Conservation (phyloP, 176 grass and related monocot genomes). For the Triticum turgidum region DNA sequence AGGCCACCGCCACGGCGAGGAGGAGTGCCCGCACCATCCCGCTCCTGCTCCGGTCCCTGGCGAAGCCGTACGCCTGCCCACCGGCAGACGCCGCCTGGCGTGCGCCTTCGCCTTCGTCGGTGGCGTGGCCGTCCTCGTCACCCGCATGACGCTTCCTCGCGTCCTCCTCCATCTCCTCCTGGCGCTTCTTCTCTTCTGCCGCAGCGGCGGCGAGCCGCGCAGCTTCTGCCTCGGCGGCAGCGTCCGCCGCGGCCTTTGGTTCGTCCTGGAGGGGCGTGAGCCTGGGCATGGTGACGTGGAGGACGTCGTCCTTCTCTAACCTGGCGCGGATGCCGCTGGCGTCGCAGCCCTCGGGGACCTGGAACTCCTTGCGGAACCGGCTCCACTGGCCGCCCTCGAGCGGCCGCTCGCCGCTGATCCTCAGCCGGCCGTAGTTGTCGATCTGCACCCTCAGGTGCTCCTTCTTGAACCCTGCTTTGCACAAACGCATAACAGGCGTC, state of each 20-base stretch:
- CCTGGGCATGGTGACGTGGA: conserved; percentile 39
- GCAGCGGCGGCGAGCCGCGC: neutral
- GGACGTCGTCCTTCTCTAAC: conserved; percentile 23
- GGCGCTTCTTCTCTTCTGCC: neutral
- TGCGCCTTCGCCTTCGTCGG: neutral
- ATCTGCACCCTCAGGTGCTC: conserved; percentile 44
- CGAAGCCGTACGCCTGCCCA: neutral
- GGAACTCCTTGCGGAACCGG: conserved; percentile 38
- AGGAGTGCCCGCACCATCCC: neutral
- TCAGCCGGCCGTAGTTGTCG: conserved; percentile 25
- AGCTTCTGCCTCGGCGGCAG: neutral
- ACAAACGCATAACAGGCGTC: neutral
- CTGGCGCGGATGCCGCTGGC: conserved; percentile 5
- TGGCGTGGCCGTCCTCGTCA: neutral
- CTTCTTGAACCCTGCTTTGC: conserved; percentile 40
- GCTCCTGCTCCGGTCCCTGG: neutral
- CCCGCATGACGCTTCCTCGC: neutral
- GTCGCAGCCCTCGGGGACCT: conserved; percentile 35
- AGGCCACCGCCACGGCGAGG: conserved; percentile 11
- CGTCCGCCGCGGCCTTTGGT: no score
- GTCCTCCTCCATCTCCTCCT: neutral
- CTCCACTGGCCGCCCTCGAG: conserved; percentile 29
- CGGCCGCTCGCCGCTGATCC: conserved; percentile 28
- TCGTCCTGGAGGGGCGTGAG: neutral
- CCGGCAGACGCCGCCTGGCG: neutral